Evolutionary conservation across 2,329 filamentous ascomycete genomes (phyloP).

Genomic region (Fusarium beomiforme): DNA sequence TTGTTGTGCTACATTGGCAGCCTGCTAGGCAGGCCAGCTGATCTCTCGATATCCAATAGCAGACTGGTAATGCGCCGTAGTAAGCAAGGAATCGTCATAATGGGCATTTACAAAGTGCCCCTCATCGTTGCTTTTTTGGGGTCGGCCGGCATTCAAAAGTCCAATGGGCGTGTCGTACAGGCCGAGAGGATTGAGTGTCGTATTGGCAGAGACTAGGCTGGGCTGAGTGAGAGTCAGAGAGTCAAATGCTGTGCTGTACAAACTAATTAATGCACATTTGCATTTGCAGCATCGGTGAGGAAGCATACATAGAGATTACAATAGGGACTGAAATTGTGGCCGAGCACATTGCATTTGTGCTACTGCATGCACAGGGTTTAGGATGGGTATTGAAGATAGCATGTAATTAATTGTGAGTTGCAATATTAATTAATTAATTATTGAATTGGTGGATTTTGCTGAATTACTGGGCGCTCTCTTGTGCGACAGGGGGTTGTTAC

Average conservation of each 20-base stretch:
- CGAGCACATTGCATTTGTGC: conserved; percentile 27
- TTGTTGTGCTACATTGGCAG: conserved; percentile 26
- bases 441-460: conserved; percentile 24
- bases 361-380: conserved; percentile 24
- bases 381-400: background rate
- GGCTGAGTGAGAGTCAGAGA: background rate
- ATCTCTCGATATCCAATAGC: conserved; percentile 25
- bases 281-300: conserved; percentile 25
- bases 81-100: conserved; percentile 32
- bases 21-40: conserved; percentile 31
- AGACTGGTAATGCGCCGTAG: conserved; percentile 12
- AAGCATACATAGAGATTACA: background rate
- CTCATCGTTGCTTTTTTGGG: conserved; percentile 28
- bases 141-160: conserved; percentile 18
- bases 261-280: conserved; percentile 21
- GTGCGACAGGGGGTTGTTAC: conserved; percentile 28
- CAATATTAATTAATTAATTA: conserved; percentile 32
- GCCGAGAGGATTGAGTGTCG: conserved; percentile 13
- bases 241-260: conserved; percentile 3
- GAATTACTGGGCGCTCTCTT: conserved; percentile 28
- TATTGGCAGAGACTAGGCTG: conserved; percentile 11
- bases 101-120: conserved; percentile 24
- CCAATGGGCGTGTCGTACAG: conserved; percentile 27
- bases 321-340: conserved; percentile 26
- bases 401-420: conserved; percentile 22